Conservation (phyloP, 2,329 filamentous ascomycete species). For the Ceratocystis cacaofunesta region DNA sequence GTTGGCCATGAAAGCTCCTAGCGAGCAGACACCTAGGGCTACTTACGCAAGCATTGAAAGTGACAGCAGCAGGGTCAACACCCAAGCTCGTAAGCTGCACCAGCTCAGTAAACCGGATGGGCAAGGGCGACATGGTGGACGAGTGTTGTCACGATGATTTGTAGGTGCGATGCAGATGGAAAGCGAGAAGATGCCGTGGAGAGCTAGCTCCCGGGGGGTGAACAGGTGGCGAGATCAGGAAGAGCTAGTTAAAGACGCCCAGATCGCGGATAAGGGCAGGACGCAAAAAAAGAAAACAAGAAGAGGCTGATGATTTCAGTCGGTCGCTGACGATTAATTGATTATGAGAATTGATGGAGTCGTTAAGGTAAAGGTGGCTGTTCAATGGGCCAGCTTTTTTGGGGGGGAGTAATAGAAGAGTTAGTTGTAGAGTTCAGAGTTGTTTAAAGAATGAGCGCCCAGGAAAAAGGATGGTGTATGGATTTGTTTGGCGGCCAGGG, state of each 20-base stretch:
- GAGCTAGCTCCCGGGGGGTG: conserved; percentile 15
- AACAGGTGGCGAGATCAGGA: conserved; percentile 14
- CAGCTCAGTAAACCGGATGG: conserved; percentile 87
- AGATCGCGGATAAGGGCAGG: background rate
- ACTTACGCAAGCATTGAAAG: conserved; percentile 67
- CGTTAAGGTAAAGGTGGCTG: conserved; percentile 10
- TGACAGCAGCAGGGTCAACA: conserved; percentile 42
- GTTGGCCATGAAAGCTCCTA: background rate
- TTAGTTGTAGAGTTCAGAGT: background rate
- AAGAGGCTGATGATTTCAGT: background rate
- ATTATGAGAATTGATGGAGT: background rate
- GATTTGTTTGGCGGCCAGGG: background rate
- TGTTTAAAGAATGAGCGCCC: conserved; percentile 2
- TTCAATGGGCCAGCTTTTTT: conserved; percentile 12
- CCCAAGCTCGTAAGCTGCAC: conserved; percentile 47
- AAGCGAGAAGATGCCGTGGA: conserved; percentile 9
- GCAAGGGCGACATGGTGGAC: conserved; percentile 49
- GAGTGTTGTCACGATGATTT: background rate
- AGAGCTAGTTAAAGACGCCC: conserved; percentile 14
- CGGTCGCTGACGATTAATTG: background rate
- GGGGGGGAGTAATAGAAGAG: background rate
- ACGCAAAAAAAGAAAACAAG: background rate
- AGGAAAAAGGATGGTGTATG: conserved; percentile 6
- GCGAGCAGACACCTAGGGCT: background rate
- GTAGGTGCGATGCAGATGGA: background rate